Percentiles rank a stretch among this genome's conserved stretches.
Conservation (phyloP, 2,329 filamentous ascomycete genomes). For the Talaromyces sp. region DNA sequence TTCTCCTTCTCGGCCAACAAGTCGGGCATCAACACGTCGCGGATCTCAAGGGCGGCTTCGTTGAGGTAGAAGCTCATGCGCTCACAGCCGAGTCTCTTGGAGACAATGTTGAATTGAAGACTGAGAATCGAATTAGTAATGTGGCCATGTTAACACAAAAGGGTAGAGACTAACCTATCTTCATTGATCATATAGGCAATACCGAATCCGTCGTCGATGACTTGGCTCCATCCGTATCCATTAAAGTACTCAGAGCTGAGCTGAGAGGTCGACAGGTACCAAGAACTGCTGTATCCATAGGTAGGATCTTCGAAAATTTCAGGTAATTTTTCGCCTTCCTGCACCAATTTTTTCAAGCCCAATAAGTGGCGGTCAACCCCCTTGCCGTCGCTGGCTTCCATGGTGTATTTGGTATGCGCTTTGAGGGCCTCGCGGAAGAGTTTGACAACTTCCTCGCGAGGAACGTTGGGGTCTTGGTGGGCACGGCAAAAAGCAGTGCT, state of each 20-base stretch:
- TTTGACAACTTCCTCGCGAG: slow-evolving; percentile 64
- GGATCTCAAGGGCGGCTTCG: slow-evolving; percentile 85
- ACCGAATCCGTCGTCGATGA: slow-evolving; percentile 91
- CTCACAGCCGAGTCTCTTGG: slow-evolving; percentile 84
- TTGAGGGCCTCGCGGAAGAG: slow-evolving; percentile 79
- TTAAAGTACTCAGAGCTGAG: slow-evolving; percentile 97
- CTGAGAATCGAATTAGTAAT: slow-evolving; percentile 43
- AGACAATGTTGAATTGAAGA: slow-evolving; percentile 97
- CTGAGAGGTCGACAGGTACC: slow-evolving; percentile 87
- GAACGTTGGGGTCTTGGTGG: slow-evolving; percentile 67
- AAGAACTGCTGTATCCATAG: slow-evolving; percentile 76
- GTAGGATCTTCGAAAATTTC: slow-evolving; percentile 83
- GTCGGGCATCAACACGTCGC: slow-evolving; percentile 78
- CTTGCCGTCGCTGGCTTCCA: slow-evolving; percentile 82
- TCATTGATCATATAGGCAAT: slow-evolving; percentile 99
- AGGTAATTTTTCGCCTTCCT: slow-evolving; percentile 75
- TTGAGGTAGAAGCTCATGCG: slow-evolving; percentile 95
- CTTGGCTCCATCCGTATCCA: slow-evolving; percentile 97
- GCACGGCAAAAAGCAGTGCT: slow-evolving; percentile 85
- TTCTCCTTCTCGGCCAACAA: slow-evolving; percentile 66
- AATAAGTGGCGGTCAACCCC: slow-evolving; percentile 97
- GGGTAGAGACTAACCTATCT: slow-evolving; percentile 63
- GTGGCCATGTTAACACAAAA: neutral
- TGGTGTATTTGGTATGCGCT: slow-evolving; percentile 86
- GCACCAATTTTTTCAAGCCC: slow-evolving; percentile 85